A percentile compares a stretch with the other conserved stretches of the same genome.
phyloP scores from a whole-genome alignment of 2,329 filamentous ascomycete genomes.

The Hymenotorrendiella dingleyae region DNA sequence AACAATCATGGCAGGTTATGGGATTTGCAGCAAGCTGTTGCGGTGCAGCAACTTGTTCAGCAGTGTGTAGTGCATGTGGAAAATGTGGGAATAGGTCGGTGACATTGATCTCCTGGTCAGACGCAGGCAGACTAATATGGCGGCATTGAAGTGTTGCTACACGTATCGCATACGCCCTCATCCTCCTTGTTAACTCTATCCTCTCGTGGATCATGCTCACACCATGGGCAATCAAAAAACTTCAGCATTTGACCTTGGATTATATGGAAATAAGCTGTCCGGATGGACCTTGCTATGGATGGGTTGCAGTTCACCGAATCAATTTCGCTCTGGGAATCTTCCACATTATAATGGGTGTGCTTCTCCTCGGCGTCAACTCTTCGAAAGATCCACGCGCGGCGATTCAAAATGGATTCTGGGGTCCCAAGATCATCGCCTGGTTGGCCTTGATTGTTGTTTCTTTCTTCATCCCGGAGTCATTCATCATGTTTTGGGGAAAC shows the following conservation, averaged over 20 bases:
- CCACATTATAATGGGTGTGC: conserved; percentile 77
- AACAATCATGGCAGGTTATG: conserved; percentile 49
- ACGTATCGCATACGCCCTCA: conserved; percentile 90
- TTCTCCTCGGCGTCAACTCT: conserved; percentile 79
- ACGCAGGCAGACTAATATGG: too few species aligned
- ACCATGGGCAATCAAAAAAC: conserved; percentile 93
- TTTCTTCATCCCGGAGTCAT: conserved; percentile 90
- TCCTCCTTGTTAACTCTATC: conserved; percentile 94
- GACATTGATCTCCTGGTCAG: too few species aligned
- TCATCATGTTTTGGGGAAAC: conserved; percentile 95
- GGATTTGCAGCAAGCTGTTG: conserved; percentile 87
- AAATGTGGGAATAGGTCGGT: conserved; percentile 90
- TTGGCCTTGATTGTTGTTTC: conserved; percentile 79
- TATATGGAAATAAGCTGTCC: conserved; percentile 94
- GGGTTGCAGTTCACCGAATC: conserved; percentile 93
- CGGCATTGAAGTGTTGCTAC: conserved; percentile 82
- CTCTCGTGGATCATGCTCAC: conserved; percentile 99
- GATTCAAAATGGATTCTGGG: conserved; percentile 98
- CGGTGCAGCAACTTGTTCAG: conserved; percentile 92
- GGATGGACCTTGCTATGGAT: conserved; percentile 87
- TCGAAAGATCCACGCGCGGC: conserved; percentile 82
- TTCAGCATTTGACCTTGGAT: conserved; percentile 85
- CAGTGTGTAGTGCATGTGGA: conserved; percentile 90
- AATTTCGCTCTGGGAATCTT: conserved; percentile 96
- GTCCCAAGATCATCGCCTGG: conserved; percentile 90